Evolutionary conservation across 2,329 filamentous ascomycete species (phyloP).

Genomic region (Passalora sequoiae): DNA sequence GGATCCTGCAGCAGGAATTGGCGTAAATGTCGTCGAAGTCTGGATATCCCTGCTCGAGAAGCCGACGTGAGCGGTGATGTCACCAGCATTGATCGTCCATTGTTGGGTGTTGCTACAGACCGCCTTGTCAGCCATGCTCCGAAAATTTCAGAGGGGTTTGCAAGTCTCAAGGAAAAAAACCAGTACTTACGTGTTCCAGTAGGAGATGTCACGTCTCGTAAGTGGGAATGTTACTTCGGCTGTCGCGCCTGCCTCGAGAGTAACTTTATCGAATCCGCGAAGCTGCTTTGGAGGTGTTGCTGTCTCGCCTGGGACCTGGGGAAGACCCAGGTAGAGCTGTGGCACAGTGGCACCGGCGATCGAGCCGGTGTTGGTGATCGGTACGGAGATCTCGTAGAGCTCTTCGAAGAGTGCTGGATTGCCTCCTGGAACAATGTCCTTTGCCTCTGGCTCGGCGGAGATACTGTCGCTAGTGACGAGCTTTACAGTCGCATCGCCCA

Average conservation of each 20-base stretch:
- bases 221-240: conserved; percentile 18
- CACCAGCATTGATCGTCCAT: conserved; percentile 17
- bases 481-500: conserved; percentile 15
- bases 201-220: conserved; percentile 19
- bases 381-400: conserved; percentile 52
- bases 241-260: conserved; percentile 22
- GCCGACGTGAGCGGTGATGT: conserved; percentile 17
- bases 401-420: conserved; percentile 54
- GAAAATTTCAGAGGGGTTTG: too few species aligned
- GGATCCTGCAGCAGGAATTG: conserved; percentile 8
- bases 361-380: conserved; percentile 59
- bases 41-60: conserved; percentile 26
- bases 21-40: conserved; percentile 12
- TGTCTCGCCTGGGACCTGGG: conserved; percentile 39
- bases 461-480: conserved; percentile 9
- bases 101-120: conserved; percentile 27
- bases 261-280: conserved; percentile 40
- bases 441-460: conserved; percentile 15
- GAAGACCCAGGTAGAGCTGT: conserved; percentile 46
- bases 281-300: conserved; percentile 29
- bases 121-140: conserved; percentile 27
- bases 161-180: too few species aligned
- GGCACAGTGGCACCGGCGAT: conserved; percentile 49
- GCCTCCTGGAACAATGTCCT: conserved; percentile 23
- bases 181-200: conserved; percentile 38